These are phyloP conservation scores for Podospora pseudopauciseta DNA, from an alignment of 495 filamentous ascomycete species.

Conservation along the genomic window DNA sequence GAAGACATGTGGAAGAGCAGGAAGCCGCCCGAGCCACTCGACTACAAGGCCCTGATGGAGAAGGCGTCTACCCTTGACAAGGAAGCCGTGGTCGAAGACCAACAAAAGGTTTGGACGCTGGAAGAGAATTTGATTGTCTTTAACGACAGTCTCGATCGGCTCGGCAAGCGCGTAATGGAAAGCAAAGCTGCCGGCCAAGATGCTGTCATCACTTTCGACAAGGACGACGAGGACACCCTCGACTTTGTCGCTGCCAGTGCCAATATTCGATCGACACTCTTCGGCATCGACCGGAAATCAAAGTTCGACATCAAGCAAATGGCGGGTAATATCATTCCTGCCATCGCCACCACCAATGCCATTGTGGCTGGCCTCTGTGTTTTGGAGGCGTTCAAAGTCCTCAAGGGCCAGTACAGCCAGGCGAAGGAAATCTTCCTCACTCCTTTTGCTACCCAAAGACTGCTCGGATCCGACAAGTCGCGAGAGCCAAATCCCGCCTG, in stretches of 20 bases:
- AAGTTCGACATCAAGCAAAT: conserved; percentile 99
- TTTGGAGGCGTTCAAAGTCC: conserved; percentile 86
- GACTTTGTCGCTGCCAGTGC: conserved; percentile 92
- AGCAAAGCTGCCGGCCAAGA: conserved; percentile 45
- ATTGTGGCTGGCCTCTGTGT: conserved; percentile 94
- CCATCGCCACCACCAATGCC: conserved; percentile 96
- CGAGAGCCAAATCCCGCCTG: conserved; percentile 76
- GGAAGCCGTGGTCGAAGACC: conserved; percentile 55
- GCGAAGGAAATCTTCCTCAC: conserved; percentile 74
- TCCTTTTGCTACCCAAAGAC: conserved; percentile 70
- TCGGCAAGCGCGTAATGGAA: conserved; percentile 68
- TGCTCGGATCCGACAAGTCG: conserved; percentile 69
- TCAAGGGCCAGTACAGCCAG: conserved; percentile 65
- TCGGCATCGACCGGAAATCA: conserved; percentile 80
- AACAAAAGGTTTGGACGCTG: conserved; percentile 74
- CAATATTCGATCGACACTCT: conserved; percentile 80
- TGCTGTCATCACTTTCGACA: conserved; percentile 83
- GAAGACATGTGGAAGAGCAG: conserved; percentile 95
- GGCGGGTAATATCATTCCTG: conserved; percentile 98
- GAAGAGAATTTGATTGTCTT: conserved; percentile 86
- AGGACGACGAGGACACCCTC: conserved; percentile 92
- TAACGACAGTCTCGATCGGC: conserved; percentile 70
- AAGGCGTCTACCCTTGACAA: conserved; percentile 43
- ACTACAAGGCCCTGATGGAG: conserved; percentile 51
- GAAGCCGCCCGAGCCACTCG: conserved; percentile 66